Evolutionary conservation across 768 basidiomycete species (phyloP).

Genomic region (Lactarius akahatsu): DNA sequence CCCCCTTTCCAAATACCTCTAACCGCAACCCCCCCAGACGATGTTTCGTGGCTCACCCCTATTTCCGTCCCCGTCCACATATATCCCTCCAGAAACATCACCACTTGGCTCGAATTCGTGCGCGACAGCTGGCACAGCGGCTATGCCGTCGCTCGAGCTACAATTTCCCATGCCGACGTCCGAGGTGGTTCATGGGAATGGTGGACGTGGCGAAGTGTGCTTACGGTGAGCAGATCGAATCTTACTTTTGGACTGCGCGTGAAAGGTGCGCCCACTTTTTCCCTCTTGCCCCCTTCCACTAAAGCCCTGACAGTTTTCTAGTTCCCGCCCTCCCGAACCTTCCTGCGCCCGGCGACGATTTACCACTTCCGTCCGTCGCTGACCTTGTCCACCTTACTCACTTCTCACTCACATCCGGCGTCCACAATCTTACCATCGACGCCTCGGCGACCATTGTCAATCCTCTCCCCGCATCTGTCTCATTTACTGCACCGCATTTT

Average conservation of each 20-base stretch:
- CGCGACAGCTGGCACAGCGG: conserved; percentile 25
- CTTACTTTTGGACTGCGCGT: conserved; percentile 40
- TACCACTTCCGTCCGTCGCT: conserved; percentile 54
- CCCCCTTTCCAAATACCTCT: conserved; percentile 52
- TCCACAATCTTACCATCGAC: too few relatives aligned
- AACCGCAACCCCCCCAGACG: conserved; percentile 24
- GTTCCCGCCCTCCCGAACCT: conserved; percentile 67
- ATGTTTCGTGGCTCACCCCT: conserved; percentile 23
- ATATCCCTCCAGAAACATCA: conserved; percentile 17
- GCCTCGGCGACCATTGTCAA: too few relatives aligned
- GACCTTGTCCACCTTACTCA: too few relatives aligned
- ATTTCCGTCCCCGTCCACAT: conserved; percentile 24
- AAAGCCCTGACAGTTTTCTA: conserved; percentile 34
- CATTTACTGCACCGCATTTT: too few relatives aligned
- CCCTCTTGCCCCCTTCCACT: conserved; percentile 12
- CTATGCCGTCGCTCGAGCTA: conserved; percentile 8
- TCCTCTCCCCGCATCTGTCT: too few relatives aligned
- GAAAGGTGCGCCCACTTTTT: conserved; percentile 45
- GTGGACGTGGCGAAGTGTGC: conserved; percentile 30
- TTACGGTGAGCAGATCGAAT: conserved; percentile 8
- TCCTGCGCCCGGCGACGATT: conserved; percentile 53
- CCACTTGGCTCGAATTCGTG: conserved; percentile 25
- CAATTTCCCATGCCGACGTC: conserved; percentile 8
- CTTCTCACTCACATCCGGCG: too few relatives aligned
- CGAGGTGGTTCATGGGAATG: conserved; percentile 7